A percentile compares a stretch with the other conserved stretches of the same genome.
Evolutionary conservation across 768 basidiomycete genomes (phyloP).

Genomic region (Fistulinella prunicolor): DNA sequence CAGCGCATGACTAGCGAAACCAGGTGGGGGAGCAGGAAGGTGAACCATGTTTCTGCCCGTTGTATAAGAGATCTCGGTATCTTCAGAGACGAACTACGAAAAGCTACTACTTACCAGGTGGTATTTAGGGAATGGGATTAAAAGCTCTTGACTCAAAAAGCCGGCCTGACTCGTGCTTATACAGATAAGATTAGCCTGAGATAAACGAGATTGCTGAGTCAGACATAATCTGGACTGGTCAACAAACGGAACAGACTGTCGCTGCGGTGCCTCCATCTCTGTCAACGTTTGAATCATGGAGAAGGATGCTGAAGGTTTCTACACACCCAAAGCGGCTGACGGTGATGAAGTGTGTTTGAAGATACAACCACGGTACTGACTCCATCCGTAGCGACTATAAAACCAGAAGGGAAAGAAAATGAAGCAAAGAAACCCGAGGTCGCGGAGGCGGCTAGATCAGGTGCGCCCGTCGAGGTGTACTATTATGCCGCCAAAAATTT

Average conservation of each 20-base stretch:
- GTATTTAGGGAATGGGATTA: not conserved
- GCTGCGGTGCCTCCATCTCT: constrained; percentile 3
- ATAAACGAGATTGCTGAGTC: constrained; percentile 23
- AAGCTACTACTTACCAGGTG: constrained; percentile 1
- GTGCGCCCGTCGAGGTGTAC: constrained; percentile 13
- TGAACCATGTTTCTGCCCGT: constrained; percentile 8
- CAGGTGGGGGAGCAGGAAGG: constrained; percentile 5
- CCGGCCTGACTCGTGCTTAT: no score
- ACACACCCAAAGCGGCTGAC: constrained; percentile 46
- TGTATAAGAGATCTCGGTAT: not conserved
- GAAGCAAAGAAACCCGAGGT: constrained; percentile 25
- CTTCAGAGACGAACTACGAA: not conserved
- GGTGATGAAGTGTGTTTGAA: constrained; percentile 32
- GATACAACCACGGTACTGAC: constrained; percentile 7
- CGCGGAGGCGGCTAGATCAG: constrained; percentile 16
- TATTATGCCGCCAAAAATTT: not conserved
- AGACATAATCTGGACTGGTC: no score
- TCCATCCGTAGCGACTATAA: constrained; percentile 5
- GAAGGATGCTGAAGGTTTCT: constrained; percentile 82
- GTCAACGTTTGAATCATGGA: constrained; percentile 41
- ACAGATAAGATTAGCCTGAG: constrained; percentile 21
- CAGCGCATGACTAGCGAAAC: constrained; percentile 22
- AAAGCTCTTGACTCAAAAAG: no score
- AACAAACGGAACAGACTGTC: not conserved
- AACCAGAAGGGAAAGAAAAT: constrained; percentile 28